phyloP scores from a whole-genome alignment of 2,329 filamentous ascomycete species.

The Colletotrichum cuscutae region DNA sequence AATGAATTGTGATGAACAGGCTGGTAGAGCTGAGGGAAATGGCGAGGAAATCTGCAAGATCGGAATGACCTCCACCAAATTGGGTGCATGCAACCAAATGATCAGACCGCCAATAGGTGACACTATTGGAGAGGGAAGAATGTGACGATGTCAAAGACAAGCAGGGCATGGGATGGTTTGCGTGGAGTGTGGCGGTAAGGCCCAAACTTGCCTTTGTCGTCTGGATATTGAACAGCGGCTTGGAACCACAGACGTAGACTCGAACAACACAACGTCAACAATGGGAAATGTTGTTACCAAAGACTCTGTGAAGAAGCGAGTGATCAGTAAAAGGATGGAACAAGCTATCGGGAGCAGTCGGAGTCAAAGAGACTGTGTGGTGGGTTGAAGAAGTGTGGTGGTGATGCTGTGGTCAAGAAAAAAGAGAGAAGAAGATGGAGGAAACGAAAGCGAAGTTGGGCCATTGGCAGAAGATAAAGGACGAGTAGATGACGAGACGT shows the following conservation, averaged over 20 bases:
- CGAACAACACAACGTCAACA: conserved; percentile 38
- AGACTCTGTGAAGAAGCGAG: conserved; percentile 65
- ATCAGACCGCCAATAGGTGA: not conserved
- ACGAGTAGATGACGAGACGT: conserved; percentile 26
- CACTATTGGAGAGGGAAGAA: not conserved
- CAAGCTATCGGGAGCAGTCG: conserved; percentile 66
- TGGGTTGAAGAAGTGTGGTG: conserved; percentile 43
- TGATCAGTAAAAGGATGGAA: conserved; percentile 66
- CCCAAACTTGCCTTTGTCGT: conserved; percentile 27
- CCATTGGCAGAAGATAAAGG: conserved; percentile 40
- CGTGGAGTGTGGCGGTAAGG: not conserved
- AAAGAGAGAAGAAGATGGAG: conserved; percentile 36
- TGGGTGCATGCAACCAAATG: not conserved
- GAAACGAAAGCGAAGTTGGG: conserved; percentile 39
- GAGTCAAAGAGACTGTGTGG: conserved; percentile 52
- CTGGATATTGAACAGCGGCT: conserved; percentile 39
- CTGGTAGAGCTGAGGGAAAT: not conserved
- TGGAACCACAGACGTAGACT: conserved; percentile 33
- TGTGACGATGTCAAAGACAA: not conserved
- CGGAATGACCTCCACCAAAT: not conserved
- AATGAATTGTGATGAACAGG: not conserved
- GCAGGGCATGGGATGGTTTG: not conserved
- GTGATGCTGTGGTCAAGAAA: conserved; percentile 56
- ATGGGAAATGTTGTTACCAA: conserved; percentile 61
- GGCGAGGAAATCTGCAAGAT: not conserved